A percentile compares a stretch with the other conserved stretches of the same genome.
phyloP scores from a whole-genome alignment of 129 eudicot genomes.

The Flaveria ramosissima region DNA sequence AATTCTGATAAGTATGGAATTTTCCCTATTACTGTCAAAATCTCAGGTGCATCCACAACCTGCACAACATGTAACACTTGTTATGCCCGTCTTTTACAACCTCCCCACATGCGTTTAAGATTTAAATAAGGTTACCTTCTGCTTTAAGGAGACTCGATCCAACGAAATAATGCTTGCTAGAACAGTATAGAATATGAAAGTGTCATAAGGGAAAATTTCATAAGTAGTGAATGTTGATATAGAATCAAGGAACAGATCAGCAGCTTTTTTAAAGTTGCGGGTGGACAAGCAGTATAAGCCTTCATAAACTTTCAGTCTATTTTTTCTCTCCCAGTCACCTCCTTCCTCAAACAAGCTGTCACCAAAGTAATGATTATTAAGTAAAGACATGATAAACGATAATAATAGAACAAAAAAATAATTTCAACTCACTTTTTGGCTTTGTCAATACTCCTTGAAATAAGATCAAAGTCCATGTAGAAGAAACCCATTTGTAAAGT shows the following conservation, averaged over 20 bases:
- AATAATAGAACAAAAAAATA: not conserved
- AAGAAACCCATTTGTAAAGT: conserved; percentile 87
- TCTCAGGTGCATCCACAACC: conserved; percentile 86
- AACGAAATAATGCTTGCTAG: conserved; percentile 85
- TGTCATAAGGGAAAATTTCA: conserved; percentile 89
- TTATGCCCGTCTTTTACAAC: too few relatives aligned
- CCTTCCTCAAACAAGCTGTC: conserved; percentile 94
- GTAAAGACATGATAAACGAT: conserved; percentile 3
- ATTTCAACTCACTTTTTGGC: conserved; percentile 76
- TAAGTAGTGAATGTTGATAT: conserved; percentile 96
- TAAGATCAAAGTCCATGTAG: conserved; percentile 92
- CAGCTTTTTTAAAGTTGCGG: conserved; percentile 90
- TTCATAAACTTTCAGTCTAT: conserved; percentile 92
- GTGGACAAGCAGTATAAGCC: conserved; percentile 95
- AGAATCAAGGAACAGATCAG: conserved; percentile 88
- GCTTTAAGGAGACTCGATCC: conserved; percentile 91
- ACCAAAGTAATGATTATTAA: conserved; percentile 10
- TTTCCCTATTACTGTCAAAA: conserved; percentile 73
- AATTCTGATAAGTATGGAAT: conserved; percentile 69
- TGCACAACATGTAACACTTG: conserved; percentile 21
- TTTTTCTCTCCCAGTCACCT: conserved; percentile 99
- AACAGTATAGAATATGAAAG: conserved; percentile 91
- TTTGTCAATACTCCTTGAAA: conserved; percentile 88
- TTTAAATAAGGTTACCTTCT: conserved; percentile 54
- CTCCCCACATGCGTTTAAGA: not conserved